These are phyloP conservation scores for Phytopythium aichiense DNA, from an alignment of 352 stramenopile species.

Conservation along the genomic window DNA sequence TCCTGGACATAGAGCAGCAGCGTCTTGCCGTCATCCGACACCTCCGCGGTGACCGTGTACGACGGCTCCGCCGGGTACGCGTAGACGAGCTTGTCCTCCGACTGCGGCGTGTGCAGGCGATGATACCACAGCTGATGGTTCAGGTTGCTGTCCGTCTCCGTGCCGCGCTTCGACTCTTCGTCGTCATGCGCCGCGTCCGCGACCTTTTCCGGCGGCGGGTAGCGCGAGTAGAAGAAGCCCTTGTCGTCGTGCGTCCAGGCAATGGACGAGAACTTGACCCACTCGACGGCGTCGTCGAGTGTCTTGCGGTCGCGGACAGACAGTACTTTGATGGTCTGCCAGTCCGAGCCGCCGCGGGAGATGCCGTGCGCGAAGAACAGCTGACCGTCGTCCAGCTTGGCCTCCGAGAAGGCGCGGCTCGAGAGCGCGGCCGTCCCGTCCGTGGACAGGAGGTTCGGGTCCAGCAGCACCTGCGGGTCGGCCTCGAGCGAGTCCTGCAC, in stretches of 20 bases:
- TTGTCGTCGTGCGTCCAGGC: conserved; percentile 79
- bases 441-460: conserved; percentile 72
- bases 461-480: conserved; percentile 68
- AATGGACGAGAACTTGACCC: conserved; percentile 87
- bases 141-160: conserved; percentile 70
- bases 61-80: conserved; percentile 71
- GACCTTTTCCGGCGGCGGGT: conserved; percentile 62
- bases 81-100: conserved; percentile 73
- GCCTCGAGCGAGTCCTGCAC: conserved; percentile 70
- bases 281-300: conserved; percentile 77
- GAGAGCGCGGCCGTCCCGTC: conserved; percentile 76
- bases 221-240: conserved; percentile 86
- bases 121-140: conserved; percentile 87
- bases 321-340: conserved; percentile 85
- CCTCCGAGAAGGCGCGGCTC: conserved; percentile 65
- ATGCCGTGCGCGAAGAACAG: conserved; percentile 84
- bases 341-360: conserved; percentile 78
- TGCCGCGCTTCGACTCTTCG: conserved; percentile 55
- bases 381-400: conserved; percentile 55
- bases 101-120: conserved; percentile 58
- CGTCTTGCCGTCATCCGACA: conserved; percentile 78
- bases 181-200: conserved; percentile 36
- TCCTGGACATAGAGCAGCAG: conserved; percentile 76
- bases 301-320: conserved; percentile 69
- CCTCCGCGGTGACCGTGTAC: conserved; percentile 57